A percentile compares a stretch with the other conserved stretches of the same genome.
phyloP scores from a whole-genome alignment of 129 eudicot species.

The Pulicaria dysenterica region DNA sequence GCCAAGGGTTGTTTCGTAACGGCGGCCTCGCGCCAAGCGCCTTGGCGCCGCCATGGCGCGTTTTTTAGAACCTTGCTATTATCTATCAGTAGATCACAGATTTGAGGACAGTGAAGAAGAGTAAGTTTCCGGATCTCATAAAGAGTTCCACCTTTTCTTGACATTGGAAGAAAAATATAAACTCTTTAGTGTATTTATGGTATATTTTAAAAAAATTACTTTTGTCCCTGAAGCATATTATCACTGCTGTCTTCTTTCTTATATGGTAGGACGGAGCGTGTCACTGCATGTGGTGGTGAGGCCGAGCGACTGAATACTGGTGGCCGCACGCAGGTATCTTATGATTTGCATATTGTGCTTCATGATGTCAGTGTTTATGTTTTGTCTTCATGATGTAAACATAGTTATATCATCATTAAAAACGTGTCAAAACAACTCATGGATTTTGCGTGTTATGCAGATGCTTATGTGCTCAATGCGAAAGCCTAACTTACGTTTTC shows the following conservation, averaged over 20 bases:
- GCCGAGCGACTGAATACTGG: slow-evolving; percentile 98
- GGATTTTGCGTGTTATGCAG: not conserved
- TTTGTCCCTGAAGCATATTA: too few relatives aligned
- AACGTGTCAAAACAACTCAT: not conserved
- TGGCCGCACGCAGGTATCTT: slow-evolving; percentile 86
- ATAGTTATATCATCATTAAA: not conserved
- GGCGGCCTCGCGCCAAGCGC: too few relatives aligned
- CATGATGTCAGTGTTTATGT: slow-evolving; percentile 1
- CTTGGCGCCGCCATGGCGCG: too few relatives aligned
- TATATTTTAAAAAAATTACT: not conserved
- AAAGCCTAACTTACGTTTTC: too few relatives aligned
- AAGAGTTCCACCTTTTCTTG: not conserved
- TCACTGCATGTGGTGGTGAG: slow-evolving; percentile 92
- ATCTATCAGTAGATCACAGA: slow-evolving; percentile 96
- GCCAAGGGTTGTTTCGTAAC: too few relatives aligned
- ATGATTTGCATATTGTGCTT: not conserved
- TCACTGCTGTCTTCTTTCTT: too few relatives aligned
- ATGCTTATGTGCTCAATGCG: too few relatives aligned
- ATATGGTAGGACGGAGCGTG: slow-evolving; percentile 76
- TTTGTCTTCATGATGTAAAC: not conserved
- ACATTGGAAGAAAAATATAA: slow-evolving; percentile 1
- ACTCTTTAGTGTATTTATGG: not conserved
- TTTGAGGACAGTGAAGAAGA: slow-evolving; percentile 89
- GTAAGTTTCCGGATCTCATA: slow-evolving; percentile 42
- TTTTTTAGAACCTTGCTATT: too few relatives aligned